phyloP scores from a whole-genome alignment of 352 stramenopile species.

The Phytopythium chamaehyphon region DNA sequence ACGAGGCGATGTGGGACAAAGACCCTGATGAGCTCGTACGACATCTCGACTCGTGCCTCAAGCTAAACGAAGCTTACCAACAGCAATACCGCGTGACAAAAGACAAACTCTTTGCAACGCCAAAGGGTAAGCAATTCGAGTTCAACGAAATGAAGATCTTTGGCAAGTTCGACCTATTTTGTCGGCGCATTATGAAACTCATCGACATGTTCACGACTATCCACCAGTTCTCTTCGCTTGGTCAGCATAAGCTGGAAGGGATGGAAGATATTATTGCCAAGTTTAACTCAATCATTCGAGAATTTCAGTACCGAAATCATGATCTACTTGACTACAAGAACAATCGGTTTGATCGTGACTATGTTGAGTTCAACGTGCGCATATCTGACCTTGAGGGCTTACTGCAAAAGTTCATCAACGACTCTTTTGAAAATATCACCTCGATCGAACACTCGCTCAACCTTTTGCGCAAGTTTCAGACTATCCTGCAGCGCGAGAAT shows the following conservation, averaged over 20 bases:
- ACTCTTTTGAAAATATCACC: conserved; percentile 98
- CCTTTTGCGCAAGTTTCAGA: conserved; percentile 97
- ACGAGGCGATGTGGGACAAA: conserved; percentile 93
- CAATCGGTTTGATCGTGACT: conserved; percentile 97
- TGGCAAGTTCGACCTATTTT: conserved; percentile 98
- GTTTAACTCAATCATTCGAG: conserved; percentile 96
- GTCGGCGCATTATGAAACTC: conserved; percentile 96
- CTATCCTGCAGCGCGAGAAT: conserved; percentile 96
- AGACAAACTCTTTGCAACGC: conserved; percentile 93
- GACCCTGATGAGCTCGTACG: conserved; percentile 94
- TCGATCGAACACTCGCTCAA: conserved; percentile 97
- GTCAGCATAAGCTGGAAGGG: conserved; percentile 90
- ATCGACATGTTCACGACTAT: conserved; percentile 99
- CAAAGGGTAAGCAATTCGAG: conserved; percentile 98
- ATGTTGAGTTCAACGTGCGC: conserved; percentile 94
- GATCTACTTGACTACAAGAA: conserved; percentile 98
- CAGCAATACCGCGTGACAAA: conserved; percentile 98
- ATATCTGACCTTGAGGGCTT: conserved; percentile 95
- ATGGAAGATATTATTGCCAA: conserved; percentile 91
- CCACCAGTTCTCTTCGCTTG: conserved; percentile 93
- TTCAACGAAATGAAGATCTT: conserved; percentile 99
- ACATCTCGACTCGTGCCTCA: conserved; percentile 94
- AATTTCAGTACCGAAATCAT: conserved; percentile 96
- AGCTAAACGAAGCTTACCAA: conserved; percentile 98
- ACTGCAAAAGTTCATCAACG: conserved; percentile 99